A percentile compares a stretch with the other conserved stretches of the same genome.
Evolutionary conservation across 2,329 filamentous ascomycete species (phyloP).

Genomic region (Aspergillus hortae): DNA sequence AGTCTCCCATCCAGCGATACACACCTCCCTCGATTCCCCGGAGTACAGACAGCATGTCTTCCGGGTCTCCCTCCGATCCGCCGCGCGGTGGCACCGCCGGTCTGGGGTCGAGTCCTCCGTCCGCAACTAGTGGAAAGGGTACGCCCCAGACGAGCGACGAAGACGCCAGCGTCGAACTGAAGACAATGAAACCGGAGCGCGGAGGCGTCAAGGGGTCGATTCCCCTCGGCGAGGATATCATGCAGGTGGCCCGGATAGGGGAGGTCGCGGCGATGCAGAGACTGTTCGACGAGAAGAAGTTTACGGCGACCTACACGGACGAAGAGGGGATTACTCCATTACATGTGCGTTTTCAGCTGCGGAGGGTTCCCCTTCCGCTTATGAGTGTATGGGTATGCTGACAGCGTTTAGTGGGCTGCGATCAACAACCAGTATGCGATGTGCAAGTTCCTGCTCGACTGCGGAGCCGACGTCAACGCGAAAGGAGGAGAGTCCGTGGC

Average conservation of each 20-base stretch:
- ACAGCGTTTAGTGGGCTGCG: constrained; percentile 76
- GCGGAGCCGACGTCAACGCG: constrained; percentile 85
- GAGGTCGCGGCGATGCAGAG: constrained; percentile 84
- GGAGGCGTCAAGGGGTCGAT: constrained; percentile 32
- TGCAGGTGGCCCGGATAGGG: constrained; percentile 88
- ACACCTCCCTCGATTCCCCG: background rate
- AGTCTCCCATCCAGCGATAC: background rate
- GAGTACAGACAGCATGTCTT: constrained; percentile 18
- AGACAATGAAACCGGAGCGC: constrained; percentile 29
- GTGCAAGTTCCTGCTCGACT: constrained; percentile 88
- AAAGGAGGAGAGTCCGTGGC: constrained; percentile 95
- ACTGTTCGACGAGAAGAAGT: constrained; percentile 79
- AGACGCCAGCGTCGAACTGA: constrained; percentile 37
- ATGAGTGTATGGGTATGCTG: no score
- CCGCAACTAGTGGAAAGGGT: constrained; percentile 28
- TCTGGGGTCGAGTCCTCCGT: constrained; percentile 22
- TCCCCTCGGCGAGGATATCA: constrained; percentile 71
- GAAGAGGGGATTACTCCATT: constrained; percentile 92
- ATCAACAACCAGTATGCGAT: constrained; percentile 99
- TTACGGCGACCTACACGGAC: constrained; percentile 77
- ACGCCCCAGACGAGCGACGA: constrained; percentile 29
- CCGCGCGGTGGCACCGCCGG: constrained; percentile 20
- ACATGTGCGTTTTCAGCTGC: constrained; percentile 62
- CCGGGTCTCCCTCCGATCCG: constrained; percentile 23
- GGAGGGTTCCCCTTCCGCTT: no score